Evolutionary conservation across 148 eudicot species (phyloP), one percentile per base, ranked within the genome.

Genomic region (Amaranthus cruentus): DNA sequence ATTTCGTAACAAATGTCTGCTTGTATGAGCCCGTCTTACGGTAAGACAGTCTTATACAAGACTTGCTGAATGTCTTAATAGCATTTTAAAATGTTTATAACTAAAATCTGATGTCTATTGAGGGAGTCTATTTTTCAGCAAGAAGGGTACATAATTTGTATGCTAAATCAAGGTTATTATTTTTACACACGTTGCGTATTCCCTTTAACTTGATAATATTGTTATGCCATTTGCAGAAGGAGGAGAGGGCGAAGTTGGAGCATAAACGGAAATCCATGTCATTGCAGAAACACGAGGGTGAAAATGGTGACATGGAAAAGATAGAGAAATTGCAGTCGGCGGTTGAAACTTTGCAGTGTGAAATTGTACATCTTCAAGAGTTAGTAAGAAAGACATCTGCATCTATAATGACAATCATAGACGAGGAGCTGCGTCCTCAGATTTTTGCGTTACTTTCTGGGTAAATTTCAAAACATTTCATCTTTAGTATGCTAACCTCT

Each of bases 391-490:
- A 44, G 70, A 79, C 87, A 48, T 80, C 75, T 47, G 83, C 92
- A 14, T 77, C 84, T 53, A 80, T 92, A 77, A 50, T 84, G 6
- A 76, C 73, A 49, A 84, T 85, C 46, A 76, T 84, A 58, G 77
- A 75, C 49, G 83, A 84, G 71, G 89, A 92, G 85, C 85, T 92
- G 76, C 89, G 87, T 68, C 96, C 89, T 73, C 97, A 92, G 83
- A 77, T 92, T 60, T 78, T 87, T 72, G 81, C 88, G 66, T 79
- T 90, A 55, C 83, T 79, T 73, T 81, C 89, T 6, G 97, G 97
- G 95, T 91, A 86, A 67, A 15, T 21, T 1, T 60, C 21, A 61
- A 28, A 58, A 46, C 38, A 15, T 12, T 50, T 62, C 10, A 28
- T 50, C 18, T 65, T 15, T 58, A 52, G 42, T 69, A 49, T 61